A percentile compares a stretch with the other conserved stretches of the same genome.
Evolutionary conservation across 768 basidiomycete genomes (phyloP).

Genomic region (Trametes cingulata): DNA sequence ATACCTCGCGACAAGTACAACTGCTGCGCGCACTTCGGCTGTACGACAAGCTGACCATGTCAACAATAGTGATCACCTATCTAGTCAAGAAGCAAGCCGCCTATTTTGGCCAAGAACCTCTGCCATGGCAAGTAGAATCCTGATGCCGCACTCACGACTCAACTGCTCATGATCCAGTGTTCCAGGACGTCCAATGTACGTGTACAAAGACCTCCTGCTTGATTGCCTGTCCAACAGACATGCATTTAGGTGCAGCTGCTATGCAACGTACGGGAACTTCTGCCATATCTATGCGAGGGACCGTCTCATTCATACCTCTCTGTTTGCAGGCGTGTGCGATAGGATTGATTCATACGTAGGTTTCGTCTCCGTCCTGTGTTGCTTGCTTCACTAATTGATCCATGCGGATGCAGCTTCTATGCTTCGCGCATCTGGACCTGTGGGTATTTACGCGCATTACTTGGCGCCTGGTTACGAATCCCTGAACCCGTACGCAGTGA

Average conservation of each 20-base stretch:
- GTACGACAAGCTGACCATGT: not conserved
- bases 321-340: not conserved
- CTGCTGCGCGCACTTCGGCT: no score
- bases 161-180: not conserved
- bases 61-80: constrained; percentile 4
- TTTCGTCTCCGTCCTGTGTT: no score
- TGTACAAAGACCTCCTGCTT: no score
- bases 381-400: not conserved
- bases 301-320: no score
- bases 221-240: no score
- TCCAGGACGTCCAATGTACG: constrained; percentile 4
- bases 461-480: not conserved
- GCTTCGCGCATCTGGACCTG: constrained; percentile 5
- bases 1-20: constrained; percentile 9
- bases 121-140: not conserved
- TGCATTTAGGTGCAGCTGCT: not conserved
- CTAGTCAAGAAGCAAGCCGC: constrained; percentile 2
- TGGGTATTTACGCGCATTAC: not conserved
- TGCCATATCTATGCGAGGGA: no score
- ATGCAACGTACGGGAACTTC: not conserved
- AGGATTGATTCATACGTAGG: not conserved
- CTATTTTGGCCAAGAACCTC: not conserved
- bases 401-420: constrained; percentile 6
- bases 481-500: not conserved
- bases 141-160: not conserved